These are phyloP conservation scores for Trametes gibbosa DNA, from an alignment of 768 basidiomycete genomes.

Conservation along the genomic window DNA sequence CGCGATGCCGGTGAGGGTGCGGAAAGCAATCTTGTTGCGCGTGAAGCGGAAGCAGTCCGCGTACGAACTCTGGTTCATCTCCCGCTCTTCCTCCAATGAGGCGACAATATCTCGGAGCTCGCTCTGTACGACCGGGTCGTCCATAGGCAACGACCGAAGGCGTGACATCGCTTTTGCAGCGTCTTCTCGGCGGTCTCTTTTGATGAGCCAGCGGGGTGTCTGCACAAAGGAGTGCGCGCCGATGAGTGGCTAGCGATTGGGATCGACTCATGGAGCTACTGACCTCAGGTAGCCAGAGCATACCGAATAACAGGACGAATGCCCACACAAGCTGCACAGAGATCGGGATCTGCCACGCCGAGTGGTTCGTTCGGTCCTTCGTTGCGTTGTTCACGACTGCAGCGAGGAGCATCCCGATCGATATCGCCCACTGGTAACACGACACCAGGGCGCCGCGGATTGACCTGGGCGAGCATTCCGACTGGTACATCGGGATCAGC, in stretches of 20 bases:
- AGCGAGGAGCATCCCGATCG: constrained; percentile 72
- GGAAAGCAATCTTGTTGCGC: constrained; percentile 59
- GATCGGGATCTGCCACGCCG: constrained; percentile 67
- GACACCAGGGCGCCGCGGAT: constrained; percentile 32
- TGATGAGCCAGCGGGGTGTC: constrained; percentile 73
- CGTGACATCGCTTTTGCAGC: constrained; percentile 54
- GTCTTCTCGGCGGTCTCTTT: constrained; percentile 52
- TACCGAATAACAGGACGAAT: constrained; percentile 61
- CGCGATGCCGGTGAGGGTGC: constrained; percentile 76
- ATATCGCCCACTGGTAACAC: constrained; percentile 52
- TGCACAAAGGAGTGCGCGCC: not conserved
- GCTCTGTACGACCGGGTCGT: constrained; percentile 30
- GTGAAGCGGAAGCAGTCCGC: constrained; percentile 34
- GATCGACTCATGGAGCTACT: not conserved
- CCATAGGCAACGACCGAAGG: constrained; percentile 32
- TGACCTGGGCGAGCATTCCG: constrained; percentile 63
- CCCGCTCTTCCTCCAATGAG: constrained; percentile 27
- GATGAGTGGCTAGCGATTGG: constrained; percentile 5
- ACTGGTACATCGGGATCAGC: constrained; percentile 57
- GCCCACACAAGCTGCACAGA: constrained; percentile 79
- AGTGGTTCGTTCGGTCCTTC: constrained; percentile 39
- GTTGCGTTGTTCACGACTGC: constrained; percentile 39
- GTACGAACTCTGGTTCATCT: not conserved
- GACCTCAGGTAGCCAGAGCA: constrained; percentile 63
- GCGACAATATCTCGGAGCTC: constrained; percentile 28